Evolutionary conservation across 2,329 filamentous ascomycete species (phyloP).

Genomic region (Colletotrichum sp.): DNA sequence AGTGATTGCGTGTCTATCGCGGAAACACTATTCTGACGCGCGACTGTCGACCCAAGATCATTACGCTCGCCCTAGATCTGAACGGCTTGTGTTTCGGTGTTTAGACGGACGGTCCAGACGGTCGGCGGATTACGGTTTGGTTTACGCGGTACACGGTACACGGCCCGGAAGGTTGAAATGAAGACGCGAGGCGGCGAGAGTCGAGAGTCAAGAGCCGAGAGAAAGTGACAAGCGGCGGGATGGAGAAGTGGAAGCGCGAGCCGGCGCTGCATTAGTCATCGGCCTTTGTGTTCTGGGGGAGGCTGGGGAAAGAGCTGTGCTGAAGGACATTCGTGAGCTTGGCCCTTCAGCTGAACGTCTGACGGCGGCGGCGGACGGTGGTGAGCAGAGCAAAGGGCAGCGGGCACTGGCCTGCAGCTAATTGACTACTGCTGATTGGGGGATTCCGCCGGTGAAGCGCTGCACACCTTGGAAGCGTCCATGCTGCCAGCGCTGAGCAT

Average conservation of each 20-base stretch:
- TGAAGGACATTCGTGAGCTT: not conserved
- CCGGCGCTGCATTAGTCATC: not conserved
- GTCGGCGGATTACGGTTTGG: not conserved
- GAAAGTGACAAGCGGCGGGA: not conserved
- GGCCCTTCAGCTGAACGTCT: not conserved
- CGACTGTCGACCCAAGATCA: not conserved
- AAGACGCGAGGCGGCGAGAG: not conserved
- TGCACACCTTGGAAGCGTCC: not conserved
- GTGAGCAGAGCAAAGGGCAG: not conserved
- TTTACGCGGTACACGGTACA: not conserved
- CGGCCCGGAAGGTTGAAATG: not conserved
- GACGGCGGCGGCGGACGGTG: not conserved
- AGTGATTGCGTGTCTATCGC: constrained; percentile 17
- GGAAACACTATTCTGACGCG: constrained; percentile 16
- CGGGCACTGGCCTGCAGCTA: not conserved
- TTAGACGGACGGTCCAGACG: not conserved
- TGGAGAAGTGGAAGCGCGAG: not conserved
- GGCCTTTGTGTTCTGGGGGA: not conserved
- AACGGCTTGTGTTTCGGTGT: constrained; percentile 7
- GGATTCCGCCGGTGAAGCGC: not conserved
- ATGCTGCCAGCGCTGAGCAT: not conserved
- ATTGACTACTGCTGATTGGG: not conserved
- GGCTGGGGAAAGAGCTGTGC: not conserved
- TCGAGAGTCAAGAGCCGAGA: not conserved
- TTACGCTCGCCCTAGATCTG: constrained; percentile 12